Percentiles rank a stretch among this genome's conserved stretches.
Evolutionary conservation across 352 stramenopile species (phyloP).

Genomic region (Globisporangium orthogonon): DNA sequence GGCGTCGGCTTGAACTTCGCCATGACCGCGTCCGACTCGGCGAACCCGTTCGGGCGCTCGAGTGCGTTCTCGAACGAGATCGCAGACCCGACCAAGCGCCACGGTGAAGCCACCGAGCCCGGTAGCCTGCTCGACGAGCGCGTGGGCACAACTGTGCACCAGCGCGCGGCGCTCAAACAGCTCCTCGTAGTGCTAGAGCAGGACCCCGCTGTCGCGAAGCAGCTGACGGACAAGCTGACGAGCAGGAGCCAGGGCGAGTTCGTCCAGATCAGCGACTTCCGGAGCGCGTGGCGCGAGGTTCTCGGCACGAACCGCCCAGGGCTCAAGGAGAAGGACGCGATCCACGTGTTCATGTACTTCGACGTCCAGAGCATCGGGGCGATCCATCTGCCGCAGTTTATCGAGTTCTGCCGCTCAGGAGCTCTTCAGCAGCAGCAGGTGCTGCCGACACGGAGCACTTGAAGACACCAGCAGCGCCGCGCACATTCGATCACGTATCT

Average conservation of each 20-base stretch:
- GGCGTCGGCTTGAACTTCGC: conserved; percentile 51
- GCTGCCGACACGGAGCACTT: neutral
- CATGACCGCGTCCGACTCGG: conserved; percentile 38
- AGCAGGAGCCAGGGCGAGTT: conserved; percentile 14
- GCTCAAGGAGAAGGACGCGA: conserved; percentile 44
- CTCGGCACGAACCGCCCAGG: neutral
- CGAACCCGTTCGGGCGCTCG: conserved; percentile 55
- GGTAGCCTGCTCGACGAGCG: conserved; percentile 39
- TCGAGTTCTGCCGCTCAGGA: conserved; percentile 26
- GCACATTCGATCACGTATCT: neutral
- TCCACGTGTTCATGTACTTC: conserved; percentile 81
- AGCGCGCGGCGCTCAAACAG: conserved; percentile 50
- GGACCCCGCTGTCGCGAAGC: conserved; percentile 6
- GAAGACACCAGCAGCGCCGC: neutral
- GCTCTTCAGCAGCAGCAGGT: neutral
- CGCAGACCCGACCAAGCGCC: conserved; percentile 46
- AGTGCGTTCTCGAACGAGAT: conserved; percentile 77
- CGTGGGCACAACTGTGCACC: conserved; percentile 45
- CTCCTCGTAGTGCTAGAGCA: conserved; percentile 21
- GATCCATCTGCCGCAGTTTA: conserved; percentile 31
- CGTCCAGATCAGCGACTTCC: conserved; percentile 48
- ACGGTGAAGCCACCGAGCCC: conserved; percentile 66
- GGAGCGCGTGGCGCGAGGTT: conserved; percentile 14
- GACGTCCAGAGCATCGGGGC: conserved; percentile 57
- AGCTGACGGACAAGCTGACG: conserved; percentile 7